Conservation (phyloP, 805 yeast genomes). For the Monosporozyma solicola region DNA sequence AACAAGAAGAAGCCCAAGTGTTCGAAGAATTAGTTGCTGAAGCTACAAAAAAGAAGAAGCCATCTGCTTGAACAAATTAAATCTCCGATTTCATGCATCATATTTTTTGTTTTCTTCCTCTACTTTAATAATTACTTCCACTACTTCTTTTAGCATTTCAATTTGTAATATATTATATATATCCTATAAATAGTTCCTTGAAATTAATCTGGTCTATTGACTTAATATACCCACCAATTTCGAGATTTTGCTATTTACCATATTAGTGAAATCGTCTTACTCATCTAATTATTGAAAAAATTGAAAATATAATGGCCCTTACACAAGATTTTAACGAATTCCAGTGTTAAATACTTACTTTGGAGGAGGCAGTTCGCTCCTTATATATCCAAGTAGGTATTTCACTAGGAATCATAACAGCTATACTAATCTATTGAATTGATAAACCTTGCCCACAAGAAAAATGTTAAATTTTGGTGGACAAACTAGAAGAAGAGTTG, state of each 20-base stretch:
- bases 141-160: background rate
- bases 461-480: conserved; percentile 55
- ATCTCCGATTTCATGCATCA: background rate
- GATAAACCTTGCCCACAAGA: background rate
- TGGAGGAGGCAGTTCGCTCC: background rate
- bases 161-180: conserved; percentile 1
- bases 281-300: background rate
- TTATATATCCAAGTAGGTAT: background rate
- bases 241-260: background rate
- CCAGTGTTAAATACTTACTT: background rate
- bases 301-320: background rate
- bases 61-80: background rate
- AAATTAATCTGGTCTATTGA: background rate
- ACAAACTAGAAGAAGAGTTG: conserved; percentile 46
- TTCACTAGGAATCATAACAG: background rate
- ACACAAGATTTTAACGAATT: background rate
- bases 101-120: background rate
- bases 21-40: conserved; percentile 64
- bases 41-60: conserved; percentile 36
- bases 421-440: too few relatives aligned
- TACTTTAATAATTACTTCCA: background rate
- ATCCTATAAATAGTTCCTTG: background rate
- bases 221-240: background rate
- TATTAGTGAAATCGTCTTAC: background rate
- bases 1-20: conserved; percentile 67